Conservation (phyloP, 2,329 filamentous ascomycete species). For the Colletotrichum phormii region DNA sequence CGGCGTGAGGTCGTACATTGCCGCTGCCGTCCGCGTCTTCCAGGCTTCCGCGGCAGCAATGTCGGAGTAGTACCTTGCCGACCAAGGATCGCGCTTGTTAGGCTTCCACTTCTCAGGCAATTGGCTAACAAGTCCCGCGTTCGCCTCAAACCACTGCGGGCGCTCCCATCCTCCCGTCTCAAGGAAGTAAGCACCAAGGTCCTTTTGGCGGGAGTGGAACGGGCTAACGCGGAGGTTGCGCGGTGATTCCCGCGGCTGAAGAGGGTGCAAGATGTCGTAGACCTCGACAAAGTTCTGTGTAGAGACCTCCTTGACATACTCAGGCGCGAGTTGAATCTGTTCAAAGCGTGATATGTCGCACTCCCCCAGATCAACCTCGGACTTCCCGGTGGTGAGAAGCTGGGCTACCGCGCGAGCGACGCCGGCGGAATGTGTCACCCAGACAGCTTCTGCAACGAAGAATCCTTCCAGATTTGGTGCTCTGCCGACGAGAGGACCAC, state of each 20-base stretch:
- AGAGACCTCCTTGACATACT: slow-evolving; percentile 69
- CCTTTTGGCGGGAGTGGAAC: slow-evolving; percentile 64
- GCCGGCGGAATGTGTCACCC: slow-evolving; percentile 75
- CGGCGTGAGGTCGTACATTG: slow-evolving; percentile 73
- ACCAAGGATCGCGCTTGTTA: slow-evolving; percentile 68
- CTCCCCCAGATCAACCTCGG: slow-evolving; percentile 67
- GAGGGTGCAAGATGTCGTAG: slow-evolving; percentile 73
- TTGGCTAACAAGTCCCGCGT: slow-evolving; percentile 60
- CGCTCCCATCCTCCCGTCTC: slow-evolving; percentile 72
- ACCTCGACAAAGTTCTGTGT: slow-evolving; percentile 73
- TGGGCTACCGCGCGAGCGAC: slow-evolving; percentile 71
- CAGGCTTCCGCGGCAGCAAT: slow-evolving; percentile 71
- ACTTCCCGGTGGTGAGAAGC: slow-evolving; percentile 66
- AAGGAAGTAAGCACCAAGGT: slow-evolving; percentile 69
- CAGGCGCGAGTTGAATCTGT: slow-evolving; percentile 65
- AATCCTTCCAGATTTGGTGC: slow-evolving; percentile 70
- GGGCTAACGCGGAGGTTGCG: slow-evolving; percentile 70
- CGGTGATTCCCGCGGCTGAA: slow-evolving; percentile 67
- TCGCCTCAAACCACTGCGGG: slow-evolving; percentile 71
- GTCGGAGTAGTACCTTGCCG: slow-evolving; percentile 66
- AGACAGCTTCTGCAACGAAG: slow-evolving; percentile 73
- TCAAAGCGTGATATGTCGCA: slow-evolving; percentile 72
- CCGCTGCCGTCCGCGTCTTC: slow-evolving; percentile 72
- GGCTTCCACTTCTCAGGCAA: slow-evolving; percentile 67
- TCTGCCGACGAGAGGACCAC: slow-evolving; percentile 69